Conservation (phyloP, 2,329 filamentous ascomycete genomes). For the Ascochyta fabae region DNA sequence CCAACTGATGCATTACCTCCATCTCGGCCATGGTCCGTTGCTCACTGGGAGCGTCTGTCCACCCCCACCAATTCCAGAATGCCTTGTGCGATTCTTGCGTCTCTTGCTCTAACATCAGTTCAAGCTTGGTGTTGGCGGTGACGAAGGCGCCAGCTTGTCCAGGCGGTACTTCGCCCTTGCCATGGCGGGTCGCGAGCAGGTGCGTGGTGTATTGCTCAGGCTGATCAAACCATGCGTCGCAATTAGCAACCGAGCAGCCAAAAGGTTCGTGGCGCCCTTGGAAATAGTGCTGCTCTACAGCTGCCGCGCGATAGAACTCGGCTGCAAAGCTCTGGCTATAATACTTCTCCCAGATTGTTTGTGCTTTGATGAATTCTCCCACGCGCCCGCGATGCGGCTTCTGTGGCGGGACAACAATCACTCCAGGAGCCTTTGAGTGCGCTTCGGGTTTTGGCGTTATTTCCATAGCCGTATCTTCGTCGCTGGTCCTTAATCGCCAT, state of each 20-base stretch:
- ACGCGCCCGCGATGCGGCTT: too few species aligned
- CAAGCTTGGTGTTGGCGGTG: not conserved
- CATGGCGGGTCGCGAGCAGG: not conserved
- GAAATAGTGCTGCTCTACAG: not conserved
- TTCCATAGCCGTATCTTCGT: too few species aligned
- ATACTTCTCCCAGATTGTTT: too few species aligned
- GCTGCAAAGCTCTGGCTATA: too few species aligned
- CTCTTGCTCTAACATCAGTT: not conserved
- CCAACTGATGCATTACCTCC: not conserved
- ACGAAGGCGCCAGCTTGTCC: too few species aligned
- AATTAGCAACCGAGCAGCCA: not conserved
- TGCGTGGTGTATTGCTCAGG: constrained; percentile 1
- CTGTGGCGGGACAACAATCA: too few species aligned
- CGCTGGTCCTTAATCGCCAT: too few species aligned
- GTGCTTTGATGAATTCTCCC: too few species aligned
- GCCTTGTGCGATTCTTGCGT: too few species aligned
- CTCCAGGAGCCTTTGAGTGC: too few species aligned
- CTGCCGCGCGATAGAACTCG: too few species aligned
- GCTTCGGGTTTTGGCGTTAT: too few species aligned
- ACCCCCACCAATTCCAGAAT: not conserved
- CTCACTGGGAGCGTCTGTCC: not conserved
- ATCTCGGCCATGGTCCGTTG: not conserved
- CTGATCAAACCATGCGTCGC: not conserved
- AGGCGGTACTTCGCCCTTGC: not conserved
- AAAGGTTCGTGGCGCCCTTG: not conserved